Base-by-base conservation (phyloP, 2,329 filamentous ascomycete species). In the Diaporthe vaccinii region DNA sequence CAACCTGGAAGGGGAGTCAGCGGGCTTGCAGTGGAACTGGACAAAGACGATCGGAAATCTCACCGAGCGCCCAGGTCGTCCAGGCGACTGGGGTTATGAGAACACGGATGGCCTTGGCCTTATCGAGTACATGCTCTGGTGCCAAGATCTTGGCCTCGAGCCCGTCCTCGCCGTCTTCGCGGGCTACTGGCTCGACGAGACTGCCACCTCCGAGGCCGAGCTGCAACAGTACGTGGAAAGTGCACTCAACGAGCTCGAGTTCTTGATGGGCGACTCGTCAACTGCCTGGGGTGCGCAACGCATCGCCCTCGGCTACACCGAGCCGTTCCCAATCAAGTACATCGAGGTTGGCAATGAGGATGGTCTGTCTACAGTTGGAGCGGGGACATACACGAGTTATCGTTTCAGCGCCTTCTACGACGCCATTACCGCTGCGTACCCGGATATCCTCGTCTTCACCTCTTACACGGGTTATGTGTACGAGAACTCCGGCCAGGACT, bases 341-440 rank as follows among this genome's bases (percentile, higher is more conserved):
- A 85, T 90, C 61, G 89, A 90, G 78, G 82, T 90, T 57, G 87
- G 88, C 75, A 90, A 91, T 76, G 89, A 91, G 79, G 89, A 91
- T 77, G 84, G 86, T 76, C 80, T 89, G 15, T 84, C 82, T 75
- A 80, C 80, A 9, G 58, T 61, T 17, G 87, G 86, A 51, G 80
- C 81, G 44, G 74, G 80, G 3, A 79, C 84, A 55, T 81, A 81
- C n/a, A 78, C 79, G 5, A 81, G 81, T 62, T 83, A 82, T 67
- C 85, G 89, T 8, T 90, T 89, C 79, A 77, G 80, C 4, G 80
- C 81, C 25, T 89, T 90, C 78, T 85, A 89, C 78, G 79, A 78
- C 10, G 76, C 79, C 0, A 77, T 82, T 22, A 77, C 78, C 5
- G 73, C 75, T 34, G 70, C 57, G 3, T 76, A 76, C 31, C 75